phyloP scores from a whole-genome alignment of 139 green algal genomes.

The Micractinium sp. region DNA sequence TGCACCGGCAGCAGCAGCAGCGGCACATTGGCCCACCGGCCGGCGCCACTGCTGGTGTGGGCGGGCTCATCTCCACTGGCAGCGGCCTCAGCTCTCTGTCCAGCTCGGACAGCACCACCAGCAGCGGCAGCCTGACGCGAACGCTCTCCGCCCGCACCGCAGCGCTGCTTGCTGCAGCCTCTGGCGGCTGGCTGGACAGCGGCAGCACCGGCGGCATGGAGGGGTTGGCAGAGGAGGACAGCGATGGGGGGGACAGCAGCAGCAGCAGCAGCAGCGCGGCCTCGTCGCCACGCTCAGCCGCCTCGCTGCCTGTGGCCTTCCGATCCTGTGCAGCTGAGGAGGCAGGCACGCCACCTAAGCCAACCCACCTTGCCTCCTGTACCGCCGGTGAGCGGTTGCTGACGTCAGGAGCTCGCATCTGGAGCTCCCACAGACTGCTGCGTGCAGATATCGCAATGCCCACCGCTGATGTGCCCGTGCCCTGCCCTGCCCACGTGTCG shows the following conservation, averaged over 20 bases:
- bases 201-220: neutral
- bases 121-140: neutral
- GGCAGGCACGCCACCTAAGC: neutral
- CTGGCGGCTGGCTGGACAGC: neutral
- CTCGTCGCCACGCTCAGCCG: neutral
- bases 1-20: neutral
- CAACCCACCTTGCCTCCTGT: neutral
- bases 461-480: neutral
- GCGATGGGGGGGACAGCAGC: neutral
- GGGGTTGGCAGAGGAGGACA: neutral
- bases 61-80: neutral
- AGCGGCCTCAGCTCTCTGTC: neutral
- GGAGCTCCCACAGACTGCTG: too few species aligned
- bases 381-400: constrained; percentile 10
- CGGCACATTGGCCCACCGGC: neutral
- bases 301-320: neutral
- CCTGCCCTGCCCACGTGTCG: neutral
- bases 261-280: neutral
- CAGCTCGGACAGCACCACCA: neutral
- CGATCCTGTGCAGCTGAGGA: neutral
- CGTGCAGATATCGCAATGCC: too few species aligned
- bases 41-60: neutral
- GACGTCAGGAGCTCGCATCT: neutral
- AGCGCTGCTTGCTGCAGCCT: neutral
- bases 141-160: neutral